These are phyloP conservation scores for Clitopilus hobsonii DNA, from an alignment of 768 basidiomycete species.

Conservation along the genomic window DNA sequence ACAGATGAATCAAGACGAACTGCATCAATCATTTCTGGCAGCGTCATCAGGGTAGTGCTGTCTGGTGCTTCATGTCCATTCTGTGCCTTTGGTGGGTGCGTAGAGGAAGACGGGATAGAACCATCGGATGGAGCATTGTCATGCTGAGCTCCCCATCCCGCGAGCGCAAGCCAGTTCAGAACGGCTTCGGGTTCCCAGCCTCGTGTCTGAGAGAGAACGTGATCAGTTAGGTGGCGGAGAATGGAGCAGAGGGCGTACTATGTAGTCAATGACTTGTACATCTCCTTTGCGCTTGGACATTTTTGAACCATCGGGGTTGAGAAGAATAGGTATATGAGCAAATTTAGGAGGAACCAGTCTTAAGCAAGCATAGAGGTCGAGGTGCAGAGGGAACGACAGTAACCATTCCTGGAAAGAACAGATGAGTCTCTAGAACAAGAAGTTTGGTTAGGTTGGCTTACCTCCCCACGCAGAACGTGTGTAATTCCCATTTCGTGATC, in stretches of 20 bases:
- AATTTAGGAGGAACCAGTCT: conserved; percentile 71
- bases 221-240: conserved; percentile 1
- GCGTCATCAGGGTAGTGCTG: conserved; percentile 57
- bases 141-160: conserved; percentile 82
- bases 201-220: conserved; percentile 45
- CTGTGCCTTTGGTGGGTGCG: conserved; percentile 11
- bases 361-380: conserved; percentile 82
- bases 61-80: conserved; percentile 46
- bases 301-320: conserved; percentile 89
- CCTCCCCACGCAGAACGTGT: conserved; percentile 94
- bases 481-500: conserved; percentile 96
- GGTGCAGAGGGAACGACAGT: conserved; percentile 85
- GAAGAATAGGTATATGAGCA: conserved; percentile 85
- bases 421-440: background rate
- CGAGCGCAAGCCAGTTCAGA: conserved; percentile 89
- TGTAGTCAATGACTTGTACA: conserved; percentile 81
- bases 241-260: conserved; percentile 22
- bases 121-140: conserved; percentile 19
- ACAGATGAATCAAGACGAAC: conserved; percentile 26
- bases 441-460: conserved; percentile 18
- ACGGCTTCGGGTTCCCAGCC: conserved; percentile 91
- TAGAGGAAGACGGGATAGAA: conserved; percentile 15
- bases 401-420: conserved; percentile 81
- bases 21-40: conserved; percentile 60
- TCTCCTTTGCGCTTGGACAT: conserved; percentile 95